Base-by-base conservation (phyloP, 768 basidiomycete genomes). In the Coprinopsis cinerea region DNA sequence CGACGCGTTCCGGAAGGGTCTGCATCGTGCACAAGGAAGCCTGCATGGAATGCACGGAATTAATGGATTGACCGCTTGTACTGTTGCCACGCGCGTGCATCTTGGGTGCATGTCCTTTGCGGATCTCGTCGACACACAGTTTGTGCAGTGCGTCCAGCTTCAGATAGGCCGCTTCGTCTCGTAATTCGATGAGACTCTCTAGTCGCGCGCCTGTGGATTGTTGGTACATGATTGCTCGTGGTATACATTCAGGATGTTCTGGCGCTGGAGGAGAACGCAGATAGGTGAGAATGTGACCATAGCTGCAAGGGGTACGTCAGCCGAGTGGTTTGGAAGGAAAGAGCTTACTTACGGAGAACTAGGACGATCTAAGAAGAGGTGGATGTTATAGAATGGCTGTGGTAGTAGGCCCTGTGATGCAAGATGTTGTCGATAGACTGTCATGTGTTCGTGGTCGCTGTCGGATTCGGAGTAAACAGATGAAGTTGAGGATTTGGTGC, bases 161-260 rank as follows among this genome's bases (percentile, higher is more conserved):
- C n/a, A 92, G 78, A 59, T 81, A 89, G 35, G 71, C 70, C 1
- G 89, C 85, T 61, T 92, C 89, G 55, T 92, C 88, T 10, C 88
- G 79, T 20, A 91, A 77, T 53, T 88, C 85, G 37, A 88, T 73
- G 20, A 92, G 74, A 1, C 68, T 69, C 47, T 89, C 88, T 17
- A 89, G 68, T 9, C 79, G 78, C 1, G 72, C 71, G 22, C 65
- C 65, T 26, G 73, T 68, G 30, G 66, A 65, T 18, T 78, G 72
- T 51, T 78, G 79, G 44, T 51, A 39, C 6, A 40, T 30, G 1
- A 78, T 73, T 4, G 76, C 73, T 22, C 79, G 80, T 1, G 88
- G 88, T 4, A 91, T 75, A 5, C 62, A 54, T 32, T 79, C 74
- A 5, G 77, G 72, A 18, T 69, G 63, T 28, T 78, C 78, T 6